These are phyloP conservation scores for Bondarzewia mesenterica DNA, from an alignment of 1,284 basidiomycete species.

Conservation along the genomic window DNA sequence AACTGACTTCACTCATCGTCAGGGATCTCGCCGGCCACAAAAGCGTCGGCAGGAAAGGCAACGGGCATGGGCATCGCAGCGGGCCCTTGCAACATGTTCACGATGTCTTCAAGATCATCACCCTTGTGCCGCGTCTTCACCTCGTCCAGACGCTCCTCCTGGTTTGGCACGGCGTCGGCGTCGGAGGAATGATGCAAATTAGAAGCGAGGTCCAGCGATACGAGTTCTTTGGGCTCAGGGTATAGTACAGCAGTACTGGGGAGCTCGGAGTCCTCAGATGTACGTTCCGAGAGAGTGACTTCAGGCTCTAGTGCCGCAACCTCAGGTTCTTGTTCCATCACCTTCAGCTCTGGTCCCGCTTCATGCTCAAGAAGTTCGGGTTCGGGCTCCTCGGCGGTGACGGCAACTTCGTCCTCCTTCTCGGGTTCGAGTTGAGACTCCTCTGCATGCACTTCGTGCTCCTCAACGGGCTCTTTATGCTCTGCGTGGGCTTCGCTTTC, in stretches of 20 bases:
- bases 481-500: too few relatives aligned
- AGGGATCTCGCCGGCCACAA: neutral
- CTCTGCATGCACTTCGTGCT: conserved; percentile 14
- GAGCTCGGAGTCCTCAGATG: neutral
- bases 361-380: neutral
- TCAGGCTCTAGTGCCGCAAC: conserved; percentile 6
- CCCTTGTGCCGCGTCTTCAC: conserved; percentile 15
- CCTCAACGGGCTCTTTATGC: conserved; percentile 4
- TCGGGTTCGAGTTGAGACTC: conserved; percentile 11
- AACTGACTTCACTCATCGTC: neutral
- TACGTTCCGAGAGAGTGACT: conserved; percentile 4
- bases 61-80: conserved; percentile 17
- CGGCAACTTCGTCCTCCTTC: conserved; percentile 5
- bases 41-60: neutral
- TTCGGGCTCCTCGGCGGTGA: neutral
- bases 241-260: neutral
- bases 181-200: conserved; percentile 15
- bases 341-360: conserved; percentile 4
- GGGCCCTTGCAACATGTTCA: conserved; percentile 51
- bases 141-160: conserved; percentile 8
- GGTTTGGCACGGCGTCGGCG: conserved; percentile 9
- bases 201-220: conserved; percentile 13
- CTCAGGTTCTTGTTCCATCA: neutral
- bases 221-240: neutral
- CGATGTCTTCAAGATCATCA: conserved; percentile 51